Evolutionary conservation across 2,329 filamentous ascomycete genomes (phyloP).

Genomic region (Penicillium glabrum): DNA sequence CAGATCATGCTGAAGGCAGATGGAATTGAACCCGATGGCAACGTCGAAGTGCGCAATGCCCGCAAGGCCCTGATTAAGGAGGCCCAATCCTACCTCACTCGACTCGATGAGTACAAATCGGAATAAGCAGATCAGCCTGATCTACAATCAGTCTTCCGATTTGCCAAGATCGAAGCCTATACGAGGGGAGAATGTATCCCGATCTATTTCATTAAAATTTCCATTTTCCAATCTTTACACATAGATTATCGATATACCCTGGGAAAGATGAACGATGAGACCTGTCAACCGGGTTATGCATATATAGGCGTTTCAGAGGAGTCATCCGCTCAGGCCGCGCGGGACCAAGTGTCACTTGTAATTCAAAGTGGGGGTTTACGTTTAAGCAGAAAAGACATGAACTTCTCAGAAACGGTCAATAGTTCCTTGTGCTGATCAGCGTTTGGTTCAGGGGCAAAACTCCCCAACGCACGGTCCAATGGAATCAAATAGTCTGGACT

Average conservation of each 20-base stretch:
- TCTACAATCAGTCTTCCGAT: neutral
- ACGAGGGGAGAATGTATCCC: neutral
- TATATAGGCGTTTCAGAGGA: slow-evolving; percentile 10
- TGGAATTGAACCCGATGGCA: slow-evolving; percentile 70
- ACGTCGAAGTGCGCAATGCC: slow-evolving; percentile 57
- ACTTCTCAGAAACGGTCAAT: neutral
- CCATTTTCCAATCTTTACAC: slow-evolving; percentile 2
- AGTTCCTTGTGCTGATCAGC: neutral
- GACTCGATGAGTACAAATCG: slow-evolving; percentile 36
- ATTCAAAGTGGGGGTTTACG: neutral
- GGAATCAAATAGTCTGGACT: neutral
- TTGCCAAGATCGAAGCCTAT: neutral
- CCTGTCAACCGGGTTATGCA: slow-evolving; percentile 7
- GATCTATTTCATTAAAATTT: neutral
- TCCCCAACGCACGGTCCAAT: neutral
- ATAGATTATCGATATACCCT: slow-evolving; percentile 13
- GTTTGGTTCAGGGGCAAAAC: slow-evolving; percentile 2
- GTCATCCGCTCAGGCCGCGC: slow-evolving; percentile 9
- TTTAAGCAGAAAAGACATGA: neutral
- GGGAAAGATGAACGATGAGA: slow-evolving; percentile 5
- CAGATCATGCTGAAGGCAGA: slow-evolving; percentile 59
- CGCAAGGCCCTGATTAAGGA: slow-evolving; percentile 44
- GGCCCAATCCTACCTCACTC: slow-evolving; percentile 39
- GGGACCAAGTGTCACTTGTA: neutral
- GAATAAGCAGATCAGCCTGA: slow-evolving; percentile 3